Evolutionary conservation across 2,329 filamentous ascomycete species (phyloP).

Genomic region (Fusarium pseudograminearum): DNA sequence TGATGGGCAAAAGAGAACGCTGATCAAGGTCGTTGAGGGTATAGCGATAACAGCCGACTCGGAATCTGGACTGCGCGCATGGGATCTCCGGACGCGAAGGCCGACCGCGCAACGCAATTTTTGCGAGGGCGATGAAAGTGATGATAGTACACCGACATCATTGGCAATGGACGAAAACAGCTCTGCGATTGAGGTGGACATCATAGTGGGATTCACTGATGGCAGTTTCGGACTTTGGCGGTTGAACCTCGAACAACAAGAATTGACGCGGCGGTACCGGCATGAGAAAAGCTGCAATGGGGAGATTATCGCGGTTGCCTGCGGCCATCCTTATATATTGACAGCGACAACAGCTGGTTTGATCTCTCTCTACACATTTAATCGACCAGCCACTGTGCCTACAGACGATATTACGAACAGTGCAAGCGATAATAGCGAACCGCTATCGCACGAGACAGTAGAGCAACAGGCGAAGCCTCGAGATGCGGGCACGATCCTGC

Average conservation of each 20-base stretch:
- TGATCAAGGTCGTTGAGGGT: slow-evolving; percentile 83
- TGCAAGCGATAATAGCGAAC: slow-evolving; percentile 1
- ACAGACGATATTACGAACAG: slow-evolving; percentile 12
- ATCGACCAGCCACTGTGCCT: slow-evolving; percentile 39
- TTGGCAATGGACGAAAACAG: slow-evolving; percentile 72
- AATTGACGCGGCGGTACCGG: slow-evolving; percentile 65
- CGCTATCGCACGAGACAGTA: neutral
- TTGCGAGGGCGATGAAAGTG: slow-evolving; percentile 30
- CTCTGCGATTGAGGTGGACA: slow-evolving; percentile 62
- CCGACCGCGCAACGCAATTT: slow-evolving; percentile 67
- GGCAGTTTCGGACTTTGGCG: slow-evolving; percentile 79
- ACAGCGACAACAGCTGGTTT: slow-evolving; percentile 81
- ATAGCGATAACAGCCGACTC: slow-evolving; percentile 82
- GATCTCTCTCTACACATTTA: slow-evolving; percentile 81
- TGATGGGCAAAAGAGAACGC: slow-evolving; percentile 65
- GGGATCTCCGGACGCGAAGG: slow-evolving; percentile 75
- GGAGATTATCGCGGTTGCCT: slow-evolving; percentile 76
- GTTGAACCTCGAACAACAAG: slow-evolving; percentile 60
- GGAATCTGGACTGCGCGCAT: slow-evolving; percentile 78
- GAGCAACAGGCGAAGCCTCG: neutral
- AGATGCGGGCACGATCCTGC: slow-evolving; percentile 24
- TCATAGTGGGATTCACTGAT: slow-evolving; percentile 77
- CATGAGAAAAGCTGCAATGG: slow-evolving; percentile 74
- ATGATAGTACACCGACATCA: slow-evolving; percentile 65
- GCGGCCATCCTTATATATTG: slow-evolving; percentile 79